These are phyloP conservation scores for Candida nemodendra DNA, from an alignment of 805 yeast genomes.

Conservation along the genomic window DNA sequence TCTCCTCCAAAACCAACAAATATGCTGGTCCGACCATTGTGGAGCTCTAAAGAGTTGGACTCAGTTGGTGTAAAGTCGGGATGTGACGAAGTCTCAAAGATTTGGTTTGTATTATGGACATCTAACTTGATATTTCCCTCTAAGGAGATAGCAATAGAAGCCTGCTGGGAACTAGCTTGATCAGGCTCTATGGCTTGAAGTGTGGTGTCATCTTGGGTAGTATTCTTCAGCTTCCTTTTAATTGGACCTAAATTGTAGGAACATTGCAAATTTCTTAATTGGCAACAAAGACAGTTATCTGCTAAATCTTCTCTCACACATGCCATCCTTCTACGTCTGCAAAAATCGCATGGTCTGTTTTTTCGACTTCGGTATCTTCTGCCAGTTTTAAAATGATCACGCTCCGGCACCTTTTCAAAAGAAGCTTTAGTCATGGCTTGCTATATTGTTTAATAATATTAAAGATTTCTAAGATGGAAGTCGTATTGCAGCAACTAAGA, in stretches of 20 bases:
- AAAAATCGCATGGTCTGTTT: background rate
- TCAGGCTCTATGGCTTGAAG: too few relatives aligned
- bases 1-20: background rate
- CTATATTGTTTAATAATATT: too few relatives aligned
- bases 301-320: background rate
- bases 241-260: background rate
- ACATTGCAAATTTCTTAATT: background rate
- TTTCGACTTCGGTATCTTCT: background rate
- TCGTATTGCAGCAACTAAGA: too few relatives aligned
- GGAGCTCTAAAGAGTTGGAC: background rate
- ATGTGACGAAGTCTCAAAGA: background rate
- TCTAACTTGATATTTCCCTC: background rate
- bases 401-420: too few relatives aligned
- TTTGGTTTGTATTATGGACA: background rate
- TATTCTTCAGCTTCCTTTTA: background rate
- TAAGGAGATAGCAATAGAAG: background rate
- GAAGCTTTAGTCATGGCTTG: too few relatives aligned
- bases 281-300: background rate
- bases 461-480: too few relatives aligned
- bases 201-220: background rate
- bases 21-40: background rate
- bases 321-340: background rate
- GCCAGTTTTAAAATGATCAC: background rate
- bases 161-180: background rate
- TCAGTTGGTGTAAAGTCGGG: background rate